A percentile compares a stretch with the other conserved stretches of the same genome.
Evolutionary conservation across 768 basidiomycete genomes (phyloP).

Genomic region (Leccinum imitatum): DNA sequence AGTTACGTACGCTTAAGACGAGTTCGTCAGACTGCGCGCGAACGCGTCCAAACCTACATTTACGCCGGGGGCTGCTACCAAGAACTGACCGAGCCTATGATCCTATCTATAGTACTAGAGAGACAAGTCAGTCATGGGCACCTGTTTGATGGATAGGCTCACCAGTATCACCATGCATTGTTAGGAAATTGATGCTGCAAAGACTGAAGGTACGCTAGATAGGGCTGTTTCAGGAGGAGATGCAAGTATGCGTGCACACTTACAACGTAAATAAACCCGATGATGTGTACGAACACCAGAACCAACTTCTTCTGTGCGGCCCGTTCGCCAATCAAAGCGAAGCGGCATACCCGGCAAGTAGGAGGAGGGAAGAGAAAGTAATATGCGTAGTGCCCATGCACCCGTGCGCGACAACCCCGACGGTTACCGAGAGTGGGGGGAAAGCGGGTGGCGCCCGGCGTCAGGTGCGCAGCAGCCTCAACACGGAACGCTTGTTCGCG

Average conservation of each 20-base stretch:
- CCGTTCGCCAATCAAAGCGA: too few relatives aligned
- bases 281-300: slow-evolving; percentile 10
- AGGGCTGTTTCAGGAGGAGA: not conserved
- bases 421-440: too few relatives aligned
- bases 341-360: too few relatives aligned
- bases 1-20: slow-evolving; percentile 20
- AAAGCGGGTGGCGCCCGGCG: too few relatives aligned
- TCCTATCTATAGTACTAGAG: slow-evolving; percentile 12
- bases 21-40: not conserved
- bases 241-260: not conserved
- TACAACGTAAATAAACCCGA: slow-evolving; percentile 16
- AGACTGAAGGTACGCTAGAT: not conserved
- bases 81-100: not conserved
- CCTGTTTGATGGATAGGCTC: not conserved
- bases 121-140: not conserved
- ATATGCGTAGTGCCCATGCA: too few relatives aligned
- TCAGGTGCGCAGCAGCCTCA: too few relatives aligned
- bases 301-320: not conserved
- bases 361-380: too few relatives aligned
- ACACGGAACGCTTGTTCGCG: too few relatives aligned
- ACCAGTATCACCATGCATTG: slow-evolving; percentile 12
- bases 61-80: slow-evolving; percentile 9
- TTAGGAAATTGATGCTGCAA: slow-evolving; percentile 11
- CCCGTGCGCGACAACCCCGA: too few relatives aligned
- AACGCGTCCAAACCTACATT: slow-evolving; percentile 6